These are phyloP conservation scores for Xylariaceae sp. DNA, from an alignment of 2,329 filamentous ascomycete genomes.

Conservation along the genomic window DNA sequence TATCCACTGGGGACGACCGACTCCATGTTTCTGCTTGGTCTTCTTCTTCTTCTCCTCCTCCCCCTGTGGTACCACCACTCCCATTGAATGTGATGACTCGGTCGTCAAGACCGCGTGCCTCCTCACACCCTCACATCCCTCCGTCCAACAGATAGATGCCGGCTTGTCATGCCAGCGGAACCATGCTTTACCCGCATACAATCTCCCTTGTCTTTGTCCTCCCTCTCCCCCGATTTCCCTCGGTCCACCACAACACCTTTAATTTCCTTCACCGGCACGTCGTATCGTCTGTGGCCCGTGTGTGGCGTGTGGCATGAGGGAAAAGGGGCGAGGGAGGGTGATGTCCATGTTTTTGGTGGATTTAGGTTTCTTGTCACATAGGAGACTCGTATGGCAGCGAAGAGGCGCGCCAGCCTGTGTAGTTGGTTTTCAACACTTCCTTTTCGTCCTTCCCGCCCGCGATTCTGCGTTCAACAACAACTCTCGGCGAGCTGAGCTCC, in stretches of 20 bases:
- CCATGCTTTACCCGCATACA: constrained; percentile 11
- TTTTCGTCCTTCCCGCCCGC: constrained; percentile 20
- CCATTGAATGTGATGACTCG: too few species aligned
- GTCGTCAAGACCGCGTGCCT: constrained; percentile 9
- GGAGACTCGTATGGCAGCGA: constrained; percentile 24
- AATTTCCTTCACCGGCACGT: too few species aligned
- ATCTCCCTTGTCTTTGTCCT: constrained; percentile 7
- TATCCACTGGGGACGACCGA: neutral
- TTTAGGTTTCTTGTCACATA: constrained; percentile 22
- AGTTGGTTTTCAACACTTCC: constrained; percentile 11
- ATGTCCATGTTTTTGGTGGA: neutral
- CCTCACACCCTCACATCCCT: constrained; percentile 1
- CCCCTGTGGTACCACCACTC: too few species aligned
- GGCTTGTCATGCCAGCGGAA: constrained; percentile 12
- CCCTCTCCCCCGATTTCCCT: neutral
- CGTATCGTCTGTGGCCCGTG: too few species aligned
- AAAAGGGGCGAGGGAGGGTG: neutral
- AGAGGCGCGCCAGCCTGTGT: constrained; percentile 27
- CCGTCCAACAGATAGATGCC: constrained; percentile 3
- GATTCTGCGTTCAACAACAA: constrained; percentile 1
- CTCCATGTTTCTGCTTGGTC: neutral
- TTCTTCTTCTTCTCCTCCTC: constrained; percentile 1
- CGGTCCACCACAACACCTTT: too few species aligned
- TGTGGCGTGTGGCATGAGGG: too few species aligned
- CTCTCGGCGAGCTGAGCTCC: neutral